Percentiles rank a stretch among this genome's conserved stretches.
Evolutionary conservation across 495 filamentous ascomycete genomes (phyloP).

Genomic region (Aspergillus conjunctus): DNA sequence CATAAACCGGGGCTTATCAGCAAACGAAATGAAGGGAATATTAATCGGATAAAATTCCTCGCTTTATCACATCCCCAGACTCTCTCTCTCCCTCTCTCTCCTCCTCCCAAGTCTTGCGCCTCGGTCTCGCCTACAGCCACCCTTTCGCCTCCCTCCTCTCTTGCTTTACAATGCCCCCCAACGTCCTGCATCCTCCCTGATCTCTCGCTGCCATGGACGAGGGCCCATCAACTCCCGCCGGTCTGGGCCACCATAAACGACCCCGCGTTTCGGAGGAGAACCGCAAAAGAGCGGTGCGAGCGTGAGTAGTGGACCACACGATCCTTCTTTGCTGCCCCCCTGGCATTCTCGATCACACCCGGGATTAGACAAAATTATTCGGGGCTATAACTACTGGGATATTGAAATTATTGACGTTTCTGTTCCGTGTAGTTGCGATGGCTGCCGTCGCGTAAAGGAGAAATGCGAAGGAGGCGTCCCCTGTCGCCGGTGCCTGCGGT

Average conservation of each 20-base stretch:
- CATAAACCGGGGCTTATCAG: conserved; percentile 19
- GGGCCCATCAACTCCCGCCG: conserved; percentile 32
- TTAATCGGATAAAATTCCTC: conserved; percentile 19
- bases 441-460: conserved; percentile 52
- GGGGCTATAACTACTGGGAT: too few relatives aligned
- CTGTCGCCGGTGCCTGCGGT: conserved; percentile 51
- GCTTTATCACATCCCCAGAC: not conserved
- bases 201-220: conserved; percentile 30
- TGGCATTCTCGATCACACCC: not conserved
- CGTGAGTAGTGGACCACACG: conserved; percentile 34
- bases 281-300: conserved; percentile 52
- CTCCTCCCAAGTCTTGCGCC: not conserved
- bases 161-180: conserved; percentile 25
- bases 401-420: not conserved
- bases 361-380: not conserved
- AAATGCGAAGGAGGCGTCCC: conserved; percentile 57
- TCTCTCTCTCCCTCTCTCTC: conserved; percentile 8
- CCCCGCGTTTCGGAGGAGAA: conserved; percentile 53
- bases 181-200: conserved; percentile 25
- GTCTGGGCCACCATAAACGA: conserved; percentile 43
- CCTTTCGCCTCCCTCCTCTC: not conserved
- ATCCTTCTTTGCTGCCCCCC: not conserved
- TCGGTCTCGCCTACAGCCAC: not conserved
- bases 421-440: conserved; percentile 41
- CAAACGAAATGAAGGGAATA: not conserved